Percentiles rank a stretch among this genome's conserved stretches.
Conservation (phyloP, 352 stramenopile species). For the Chrysophaeum taylorii region DNA sequence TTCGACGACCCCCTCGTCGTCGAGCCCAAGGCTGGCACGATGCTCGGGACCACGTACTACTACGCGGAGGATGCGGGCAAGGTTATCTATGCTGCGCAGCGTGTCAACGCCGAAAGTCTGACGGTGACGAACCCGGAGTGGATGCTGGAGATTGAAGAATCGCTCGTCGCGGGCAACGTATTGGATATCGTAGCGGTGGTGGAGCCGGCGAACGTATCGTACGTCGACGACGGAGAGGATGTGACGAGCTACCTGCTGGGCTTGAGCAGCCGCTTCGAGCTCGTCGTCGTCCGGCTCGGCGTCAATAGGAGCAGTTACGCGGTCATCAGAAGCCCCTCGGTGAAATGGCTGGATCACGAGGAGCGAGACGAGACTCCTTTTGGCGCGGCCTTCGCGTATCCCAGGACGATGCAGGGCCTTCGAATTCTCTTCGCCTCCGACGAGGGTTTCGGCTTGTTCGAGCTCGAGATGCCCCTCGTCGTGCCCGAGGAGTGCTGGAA, state of each 20-base stretch:
- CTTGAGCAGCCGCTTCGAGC: background rate
- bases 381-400: background rate
- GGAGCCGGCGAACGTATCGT: background rate
- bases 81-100: no score
- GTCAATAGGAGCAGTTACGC: background rate
- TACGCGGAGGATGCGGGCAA: background rate
- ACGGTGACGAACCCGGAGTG: no score
- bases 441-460: slow-evolving; percentile 5
- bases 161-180: background rate
- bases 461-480: background rate
- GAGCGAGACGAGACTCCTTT: background rate
- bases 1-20: background rate
- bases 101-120: no score
- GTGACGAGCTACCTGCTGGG: background rate
- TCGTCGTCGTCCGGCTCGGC: background rate
- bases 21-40: background rate
- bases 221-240: background rate
- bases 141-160: no score
- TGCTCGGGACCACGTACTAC: background rate
- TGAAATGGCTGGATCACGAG: background rate
- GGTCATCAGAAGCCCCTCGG: background rate
- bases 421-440: slow-evolving; percentile 1
- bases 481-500: slow-evolving; percentile 6
- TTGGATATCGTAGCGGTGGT: background rate
- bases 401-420: background rate